phyloP scores from a whole-genome alignment of 345 rosid species.

The Salix purpurea region DNA sequence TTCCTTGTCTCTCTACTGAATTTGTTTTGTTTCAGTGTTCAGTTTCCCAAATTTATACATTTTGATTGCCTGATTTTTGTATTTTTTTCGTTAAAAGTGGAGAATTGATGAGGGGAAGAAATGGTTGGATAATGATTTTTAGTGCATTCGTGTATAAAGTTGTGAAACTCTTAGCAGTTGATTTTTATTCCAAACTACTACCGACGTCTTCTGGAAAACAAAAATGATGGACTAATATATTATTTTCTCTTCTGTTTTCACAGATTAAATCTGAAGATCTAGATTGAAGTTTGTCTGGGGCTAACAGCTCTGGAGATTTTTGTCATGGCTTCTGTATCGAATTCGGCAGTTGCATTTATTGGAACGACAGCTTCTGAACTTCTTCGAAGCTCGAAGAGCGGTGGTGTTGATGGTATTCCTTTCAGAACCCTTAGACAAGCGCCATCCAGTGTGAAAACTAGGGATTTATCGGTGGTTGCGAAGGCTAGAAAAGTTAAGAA shows the following conservation, averaged over 20 bases:
- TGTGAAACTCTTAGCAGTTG: not conserved
- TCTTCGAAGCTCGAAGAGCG: slow-evolving; percentile 57
- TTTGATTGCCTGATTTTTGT: not conserved
- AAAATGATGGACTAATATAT: not conserved
- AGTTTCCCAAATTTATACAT: too few species aligned
- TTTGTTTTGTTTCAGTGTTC: too few species aligned
- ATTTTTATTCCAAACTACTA: not conserved
- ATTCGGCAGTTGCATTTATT: slow-evolving; percentile 44
- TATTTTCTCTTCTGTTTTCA: not conserved
- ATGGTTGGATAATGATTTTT: not conserved
- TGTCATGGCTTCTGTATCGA: slow-evolving; percentile 60
- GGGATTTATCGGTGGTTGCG: slow-evolving; percentile 37
- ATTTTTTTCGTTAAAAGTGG: not conserved
- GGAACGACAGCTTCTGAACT: slow-evolving; percentile 66
- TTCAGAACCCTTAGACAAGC: slow-evolving; percentile 53
- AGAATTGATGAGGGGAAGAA: not conserved
- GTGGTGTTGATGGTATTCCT: slow-evolving; percentile 49
- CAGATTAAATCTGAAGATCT: slow-evolving; percentile 14
- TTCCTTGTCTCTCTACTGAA: not conserved
- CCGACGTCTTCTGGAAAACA: not conserved
- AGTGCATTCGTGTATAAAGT: not conserved
- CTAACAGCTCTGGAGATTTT: slow-evolving; percentile 11
- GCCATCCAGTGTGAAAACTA: slow-evolving; percentile 27
- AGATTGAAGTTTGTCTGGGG: slow-evolving; percentile 16
- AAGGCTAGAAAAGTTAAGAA: slow-evolving; percentile 79